Base-by-base conservation (phyloP, 345 rosid genomes). In the Reutealis trisperma region DNA sequence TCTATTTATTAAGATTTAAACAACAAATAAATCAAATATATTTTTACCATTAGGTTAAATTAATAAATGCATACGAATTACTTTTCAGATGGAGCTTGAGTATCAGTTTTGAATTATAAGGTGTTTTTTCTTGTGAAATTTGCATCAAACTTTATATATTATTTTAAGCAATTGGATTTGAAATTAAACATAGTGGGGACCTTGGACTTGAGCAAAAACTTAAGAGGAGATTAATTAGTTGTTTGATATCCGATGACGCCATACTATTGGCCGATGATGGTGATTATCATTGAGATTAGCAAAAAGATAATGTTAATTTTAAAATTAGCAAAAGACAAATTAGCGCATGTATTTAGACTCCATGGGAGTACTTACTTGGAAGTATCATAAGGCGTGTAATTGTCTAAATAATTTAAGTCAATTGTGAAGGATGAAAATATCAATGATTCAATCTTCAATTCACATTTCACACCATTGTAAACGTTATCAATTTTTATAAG, bases 281-380 rank as follows among this genome's bases (percentile, higher is more conserved):
- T 70, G 77, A 27, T 83, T 83, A 27, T 37, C 84, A 57, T 75
- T 66, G 77, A 83, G 81, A 81, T 80, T 65, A 83, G 34, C 73
- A 42, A 63, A 76, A 72, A 71, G 81, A 73, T 74, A 68, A 67
- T 49, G 49, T 25, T 74, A 60, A 76, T 73, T 60, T 72, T 63
- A 49, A 45, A 22, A 58, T 58, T 7, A 19, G 19, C 75, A 75
- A 44, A 72, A 14, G 79, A 81, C 76, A 83, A 55, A 81, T 68
- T 27, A 76, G 80, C 63, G 37, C 80, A 81, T 49, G 86, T 63
- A 77, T 41, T 63, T 63, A n/a, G 54, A 51, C 78, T 62, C 78
- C 67, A 37, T 66, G 67, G 77, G 42, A 71, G 82, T 76, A 82
- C 49, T 59, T 21, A 60, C 80, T 75, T 75, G 77, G 81, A 49